Conservation (phyloP, 1,139 yeast genomes). For the Magnusiomyces suaveolens region DNA sequence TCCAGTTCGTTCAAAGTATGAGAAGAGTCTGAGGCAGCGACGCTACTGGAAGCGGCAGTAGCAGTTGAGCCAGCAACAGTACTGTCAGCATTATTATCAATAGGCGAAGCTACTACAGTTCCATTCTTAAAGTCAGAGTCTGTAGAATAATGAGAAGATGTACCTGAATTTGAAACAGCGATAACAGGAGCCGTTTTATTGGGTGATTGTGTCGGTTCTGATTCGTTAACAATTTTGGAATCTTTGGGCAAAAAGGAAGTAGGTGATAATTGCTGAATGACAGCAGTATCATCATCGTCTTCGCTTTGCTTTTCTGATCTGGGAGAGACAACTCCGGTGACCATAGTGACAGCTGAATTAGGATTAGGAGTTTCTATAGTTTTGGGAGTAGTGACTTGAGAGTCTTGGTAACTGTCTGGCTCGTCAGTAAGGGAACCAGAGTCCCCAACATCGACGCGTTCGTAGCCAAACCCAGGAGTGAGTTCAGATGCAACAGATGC, state of each 20-base stretch:
- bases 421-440: background rate
- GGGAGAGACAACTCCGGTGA: background rate
- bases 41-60: background rate
- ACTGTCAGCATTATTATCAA: background rate
- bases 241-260: background rate
- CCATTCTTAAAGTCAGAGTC: background rate
- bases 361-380: background rate
- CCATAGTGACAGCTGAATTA: background rate
- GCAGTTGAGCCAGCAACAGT: background rate
- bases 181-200: background rate
- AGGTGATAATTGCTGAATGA: background rate
- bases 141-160: background rate
- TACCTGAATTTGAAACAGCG: background rate
- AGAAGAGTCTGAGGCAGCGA: background rate
- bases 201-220: background rate
- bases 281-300: background rate
- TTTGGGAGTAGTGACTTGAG: background rate
- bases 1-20: conserved; percentile 13
- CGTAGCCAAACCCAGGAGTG: conserved; percentile 20
- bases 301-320: background rate
- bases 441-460: conserved; percentile 18
- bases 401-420: background rate
- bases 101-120: background rate
- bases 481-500: conserved; percentile 18
- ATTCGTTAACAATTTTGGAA: background rate